Evolutionary conservation across 352 stramenopile species (phyloP), one percentile per base, ranked within the genome.

Genomic region (Phytopythium sindhum): DNA sequence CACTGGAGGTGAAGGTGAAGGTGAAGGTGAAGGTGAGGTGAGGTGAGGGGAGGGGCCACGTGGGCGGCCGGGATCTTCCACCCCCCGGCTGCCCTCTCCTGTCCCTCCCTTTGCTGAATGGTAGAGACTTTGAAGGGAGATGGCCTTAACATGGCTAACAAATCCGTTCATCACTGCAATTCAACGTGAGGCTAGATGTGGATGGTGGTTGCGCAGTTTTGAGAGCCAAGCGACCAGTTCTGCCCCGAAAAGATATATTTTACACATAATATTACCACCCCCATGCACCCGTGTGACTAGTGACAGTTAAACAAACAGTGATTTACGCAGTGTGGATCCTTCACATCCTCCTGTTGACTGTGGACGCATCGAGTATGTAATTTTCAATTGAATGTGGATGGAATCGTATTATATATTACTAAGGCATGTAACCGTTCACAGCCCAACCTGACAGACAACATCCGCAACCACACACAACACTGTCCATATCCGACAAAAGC

Each of bases 111-210:
- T 53, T 23, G n/a, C 10, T 10, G 24, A 23, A 7, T 15, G 50
- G 50, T 28, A 56, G 50, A 56, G 50, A 56, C 50, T 33, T 56
- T 56, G 50, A 56, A 56, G 50, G 50, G 50, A 39, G 50, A 56
- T 56, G 50, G 24, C 28, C 29, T 17, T 10, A 35, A 35, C 50
- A 56, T 56, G 50, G 50, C 50, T 56, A 56, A 56, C 50, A 56
- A 56, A 39, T 24, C 28, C 24, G 48, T 55, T 31, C 48, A 33
- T 31, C 28, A 35, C 26, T 35, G 12, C 24, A 17, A 28, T 33
- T 39, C 29, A 39, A 37, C 19, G 41, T 45, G 17, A 17, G 21
- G 41, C 9, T n/a, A 6, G 26, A 19, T 39, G 12, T 19, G 15
- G 31, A 35, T 26, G 12, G 48, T 24, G 24, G 50, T 39, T 37